Base-by-base conservation (phyloP, 208 protist genomes). In the Leptomonas pyrrhocoris region DNA sequence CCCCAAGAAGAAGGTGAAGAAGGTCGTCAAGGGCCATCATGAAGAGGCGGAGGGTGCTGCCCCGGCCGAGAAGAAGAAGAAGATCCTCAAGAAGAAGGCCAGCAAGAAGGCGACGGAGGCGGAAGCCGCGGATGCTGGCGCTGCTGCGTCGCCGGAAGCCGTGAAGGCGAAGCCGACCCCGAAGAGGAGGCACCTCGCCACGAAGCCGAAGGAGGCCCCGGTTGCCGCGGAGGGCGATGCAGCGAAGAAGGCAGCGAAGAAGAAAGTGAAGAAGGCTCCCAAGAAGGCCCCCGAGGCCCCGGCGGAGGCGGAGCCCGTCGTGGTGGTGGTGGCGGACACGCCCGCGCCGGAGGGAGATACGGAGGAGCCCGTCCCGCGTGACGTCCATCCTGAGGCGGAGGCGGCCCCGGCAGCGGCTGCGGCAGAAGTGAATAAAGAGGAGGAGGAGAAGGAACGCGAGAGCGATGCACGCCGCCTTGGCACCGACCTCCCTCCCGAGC, bases 1-100 rank as follows among this genome's bases (percentile, higher is more conserved):
- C 5, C 2, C 56, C 8, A 23, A 57, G 13, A 36, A 50, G 25
- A 61, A 61, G 34, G 19, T 2, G 38, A 61, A 49, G 56, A 45
- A 45, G 34, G 2, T 31, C 1, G 54, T 31, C 27, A 38, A 31
- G 6, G 16, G 27, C 19, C 28, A 18, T 12, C 28, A 38, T 0
- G 27, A 15, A 6, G 51, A 38, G 2, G 51, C 51, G 19, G 51
- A 21, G 19, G 28, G 27, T 12, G 53, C 8, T 40, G 13, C 28
- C 12, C 18, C 53, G 30, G 28, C 0, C 16, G 61, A 31, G 65
- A 62, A 46, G 54, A 51, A 51, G 25, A 70, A 46, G 65, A 62
- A 46, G 65, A 70, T 38, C 27, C 12, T 5, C 25, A 57, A 57
- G 53, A 57, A 57, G 53, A 45, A 23, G 13, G 30, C n/a, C 16